Conservation (phyloP, 768 basidiomycete species). For the Porpolomopsis calyptriformis region DNA sequence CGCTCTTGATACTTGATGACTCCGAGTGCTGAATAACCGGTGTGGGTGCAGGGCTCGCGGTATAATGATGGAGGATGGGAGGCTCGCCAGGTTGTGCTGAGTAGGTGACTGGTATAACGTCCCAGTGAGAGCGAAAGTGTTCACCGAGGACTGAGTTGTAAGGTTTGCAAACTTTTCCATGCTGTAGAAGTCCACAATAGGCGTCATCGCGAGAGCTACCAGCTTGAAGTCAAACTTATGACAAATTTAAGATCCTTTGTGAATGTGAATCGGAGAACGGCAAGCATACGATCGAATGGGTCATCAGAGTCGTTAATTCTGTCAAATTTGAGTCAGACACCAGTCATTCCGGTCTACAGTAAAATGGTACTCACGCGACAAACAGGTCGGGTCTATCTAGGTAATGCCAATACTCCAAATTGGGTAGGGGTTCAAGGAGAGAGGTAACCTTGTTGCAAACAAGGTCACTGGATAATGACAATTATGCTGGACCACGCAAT, state of each 20-base stretch:
- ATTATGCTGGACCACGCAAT: too few species aligned
- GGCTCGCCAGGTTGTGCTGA: constrained; percentile 38
- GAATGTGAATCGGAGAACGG: constrained; percentile 77
- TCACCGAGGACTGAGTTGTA: constrained; percentile 84
- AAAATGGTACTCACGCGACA: constrained; percentile 55
- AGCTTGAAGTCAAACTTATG: too few species aligned
- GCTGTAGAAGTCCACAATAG: constrained; percentile 35
- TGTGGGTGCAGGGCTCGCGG: constrained; percentile 20
- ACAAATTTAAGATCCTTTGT: constrained; percentile 93
- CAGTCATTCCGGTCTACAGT: background rate
- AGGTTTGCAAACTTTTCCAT: constrained; percentile 90
- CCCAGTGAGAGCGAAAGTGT: constrained; percentile 85
- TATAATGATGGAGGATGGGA: constrained; percentile 35
- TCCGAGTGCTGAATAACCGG: constrained; percentile 27
- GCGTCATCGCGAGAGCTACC: too few species aligned
- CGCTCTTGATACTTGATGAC: constrained; percentile 49
- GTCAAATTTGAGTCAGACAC: constrained; percentile 9
- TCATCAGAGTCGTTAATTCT: constrained; percentile 90
- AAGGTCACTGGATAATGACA: too few species aligned
- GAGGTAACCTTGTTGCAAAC: too few species aligned
- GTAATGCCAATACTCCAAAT: constrained; percentile 92
- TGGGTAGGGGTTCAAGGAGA: constrained; percentile 86
- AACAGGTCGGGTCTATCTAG: constrained; percentile 87
- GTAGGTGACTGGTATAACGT: constrained; percentile 53
- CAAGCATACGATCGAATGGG: constrained; percentile 92